Evolutionary conservation across 176 grass and related monocot species (phyloP).

Genomic region (Saccharum spontaneum): DNA sequence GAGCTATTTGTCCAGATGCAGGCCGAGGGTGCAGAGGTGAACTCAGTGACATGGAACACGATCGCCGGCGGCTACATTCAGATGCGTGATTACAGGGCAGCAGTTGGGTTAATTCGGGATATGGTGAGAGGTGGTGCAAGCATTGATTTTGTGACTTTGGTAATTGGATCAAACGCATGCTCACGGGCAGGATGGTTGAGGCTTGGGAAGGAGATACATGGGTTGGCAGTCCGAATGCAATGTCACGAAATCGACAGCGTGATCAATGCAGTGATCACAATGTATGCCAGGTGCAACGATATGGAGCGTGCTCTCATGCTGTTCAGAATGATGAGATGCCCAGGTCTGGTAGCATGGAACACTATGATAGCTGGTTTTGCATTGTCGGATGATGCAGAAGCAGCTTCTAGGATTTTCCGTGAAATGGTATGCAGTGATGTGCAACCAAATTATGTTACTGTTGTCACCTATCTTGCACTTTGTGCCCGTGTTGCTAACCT

Average conservation of each 20-base stretch:
- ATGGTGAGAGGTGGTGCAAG: slow-evolving; percentile 29
- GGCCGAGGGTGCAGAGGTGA: slow-evolving; percentile 15
- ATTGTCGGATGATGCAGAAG: slow-evolving; percentile 45
- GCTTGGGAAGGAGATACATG: slow-evolving; percentile 63
- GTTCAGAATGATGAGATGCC: slow-evolving; percentile 32
- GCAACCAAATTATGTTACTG: slow-evolving; percentile 65
- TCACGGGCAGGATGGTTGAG: slow-evolving; percentile 42
- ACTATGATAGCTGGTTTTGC: slow-evolving; percentile 55
- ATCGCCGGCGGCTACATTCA: slow-evolving; percentile 43
- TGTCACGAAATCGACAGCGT: slow-evolving; percentile 41
- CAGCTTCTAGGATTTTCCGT: slow-evolving; percentile 44
- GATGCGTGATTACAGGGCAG: slow-evolving; percentile 39
- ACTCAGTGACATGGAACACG: slow-evolving; percentile 62
- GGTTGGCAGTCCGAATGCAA: slow-evolving; percentile 33
- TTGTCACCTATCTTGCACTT: slow-evolving; percentile 66
- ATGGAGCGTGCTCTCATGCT: slow-evolving; percentile 40
- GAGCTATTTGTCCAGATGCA: slow-evolving; percentile 43
- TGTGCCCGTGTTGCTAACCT: slow-evolving; percentile 66
- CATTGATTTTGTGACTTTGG: slow-evolving; percentile 54
- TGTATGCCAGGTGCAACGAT: slow-evolving; percentile 67
- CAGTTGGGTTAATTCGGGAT: slow-evolving; percentile 42
- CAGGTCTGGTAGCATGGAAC: slow-evolving; percentile 69
- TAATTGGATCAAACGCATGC: slow-evolving; percentile 60
- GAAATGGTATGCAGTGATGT: slow-evolving; percentile 53
- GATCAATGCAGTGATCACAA: slow-evolving; percentile 55